Base-by-base conservation (phyloP, 2,329 filamentous ascomycete genomes). In the Aphanocladium album region DNA sequence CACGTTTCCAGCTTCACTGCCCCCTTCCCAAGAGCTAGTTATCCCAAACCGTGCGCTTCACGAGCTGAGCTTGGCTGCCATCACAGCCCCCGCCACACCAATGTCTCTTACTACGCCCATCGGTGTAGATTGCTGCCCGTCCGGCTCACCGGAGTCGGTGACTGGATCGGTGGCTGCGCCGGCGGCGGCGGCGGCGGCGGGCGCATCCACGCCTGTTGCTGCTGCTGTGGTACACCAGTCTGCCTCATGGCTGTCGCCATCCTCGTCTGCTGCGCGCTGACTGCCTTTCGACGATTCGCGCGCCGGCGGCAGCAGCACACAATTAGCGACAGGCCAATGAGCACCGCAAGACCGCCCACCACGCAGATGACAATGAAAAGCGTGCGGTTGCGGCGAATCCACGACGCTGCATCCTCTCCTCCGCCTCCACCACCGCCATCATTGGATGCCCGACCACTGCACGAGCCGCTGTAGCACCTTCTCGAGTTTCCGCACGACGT, bases 401-500 rank as follows among this genome's bases (percentile, higher is more conserved):
- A 62, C 12, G 25, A 46, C 56, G 39, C 55, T n/a, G 49, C 51
- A 7, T 33, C 57, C 4, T 12, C 49, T 1, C 19, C 33, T 9
- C 23, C 59, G 2, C 43, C 50, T 16, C 41, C 27, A 4, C 27
- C 43, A n/a, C 27, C 14, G 43, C 16, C 35, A 8, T n/a, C 35
- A 5, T 52, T 37, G 16, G 49, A 5, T 8, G 9, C 16, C 27
- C 19, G n/a, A 12, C 57, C 49, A 3, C 39, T 19, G 51, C 60
- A 60, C 14, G 25, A 49, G 5, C 91, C 91, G 66, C 91, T 91
- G 46, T 71, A 71, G 72, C 91, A 96, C 53, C 77, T 79, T 33
- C 35, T 30, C 8, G 91, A 90, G 56, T 87, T 86, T 52, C 84
- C 81, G 71, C 91, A 96, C 1, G 83, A 76, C 2, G 91, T 96